phyloP scores from a whole-genome alignment of 306 rosid genomes.

The Alnus rubra region DNA sequence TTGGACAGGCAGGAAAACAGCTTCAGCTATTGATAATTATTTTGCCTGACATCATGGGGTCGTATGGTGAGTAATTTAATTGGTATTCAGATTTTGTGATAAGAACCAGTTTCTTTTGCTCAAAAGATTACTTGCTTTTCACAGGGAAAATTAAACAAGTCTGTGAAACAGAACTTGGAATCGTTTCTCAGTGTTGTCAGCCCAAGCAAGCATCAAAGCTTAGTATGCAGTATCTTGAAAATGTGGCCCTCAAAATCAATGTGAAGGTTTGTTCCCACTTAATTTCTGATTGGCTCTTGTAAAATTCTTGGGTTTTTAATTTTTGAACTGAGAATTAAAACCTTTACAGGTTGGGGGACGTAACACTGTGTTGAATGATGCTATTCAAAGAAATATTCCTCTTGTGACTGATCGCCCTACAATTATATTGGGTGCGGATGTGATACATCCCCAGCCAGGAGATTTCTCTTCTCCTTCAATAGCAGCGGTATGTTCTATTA shows the following conservation, averaged over 20 bases:
- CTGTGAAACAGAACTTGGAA: slow-evolving; percentile 82
- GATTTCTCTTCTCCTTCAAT: slow-evolving; percentile 73
- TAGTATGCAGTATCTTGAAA: slow-evolving; percentile 65
- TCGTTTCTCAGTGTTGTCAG: slow-evolving; percentile 74
- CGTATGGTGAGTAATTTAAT: slow-evolving; percentile 56
- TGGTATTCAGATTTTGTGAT: not conserved
- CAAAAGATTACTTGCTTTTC: not conserved
- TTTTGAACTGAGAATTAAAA: slow-evolving; percentile 1
- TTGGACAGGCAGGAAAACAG: slow-evolving; percentile 8
- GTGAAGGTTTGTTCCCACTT: slow-evolving; percentile 59
- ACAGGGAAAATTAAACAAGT: slow-evolving; percentile 65
- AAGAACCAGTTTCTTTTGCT: not conserved
- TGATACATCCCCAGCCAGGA: slow-evolving; percentile 74
- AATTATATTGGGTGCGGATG: slow-evolving; percentile 77
- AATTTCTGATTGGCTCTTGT: not conserved
- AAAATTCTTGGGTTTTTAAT: not conserved
- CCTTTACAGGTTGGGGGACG: slow-evolving; percentile 66
- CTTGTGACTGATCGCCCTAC: slow-evolving; percentile 60
- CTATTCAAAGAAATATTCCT: slow-evolving; percentile 45
- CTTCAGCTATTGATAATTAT: slow-evolving; percentile 64
- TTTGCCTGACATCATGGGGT: slow-evolving; percentile 62
- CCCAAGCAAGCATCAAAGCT: slow-evolving; percentile 39
- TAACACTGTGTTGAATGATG: slow-evolving; percentile 64
- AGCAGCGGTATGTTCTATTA: slow-evolving; percentile 62
- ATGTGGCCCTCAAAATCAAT: slow-evolving; percentile 72